Evolutionary conservation across 352 stramenopile genomes (phyloP), one percentile per base, ranked within the genome.

Genomic region (Globisporangium splendens): DNA sequence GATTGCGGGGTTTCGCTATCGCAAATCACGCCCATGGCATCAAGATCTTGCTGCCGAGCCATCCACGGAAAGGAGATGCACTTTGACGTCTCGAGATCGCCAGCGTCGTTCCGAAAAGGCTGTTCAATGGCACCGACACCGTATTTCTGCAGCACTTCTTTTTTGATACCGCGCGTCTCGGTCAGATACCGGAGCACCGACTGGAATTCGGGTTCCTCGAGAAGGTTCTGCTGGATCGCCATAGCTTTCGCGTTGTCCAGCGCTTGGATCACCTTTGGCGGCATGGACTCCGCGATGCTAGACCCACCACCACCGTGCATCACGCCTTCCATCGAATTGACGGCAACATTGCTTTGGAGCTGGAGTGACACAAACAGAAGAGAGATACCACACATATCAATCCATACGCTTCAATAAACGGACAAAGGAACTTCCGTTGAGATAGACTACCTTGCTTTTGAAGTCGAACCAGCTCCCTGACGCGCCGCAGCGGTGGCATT

Each of bases 51-150:
- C 20, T 85, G 73, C 13, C 82, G 82, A 65, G 96, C 88, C 71
- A 99, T 96, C 95, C 93, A 98, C 53, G 96, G 96, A 79, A 99
- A 98, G 5, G 94, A 97, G 48, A 98, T 91, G 67, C 92, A 98
- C 62, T 91, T 79, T 46, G 63, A 67, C 31, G 75, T 72, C 28
- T 79, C 62, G 18, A 72, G 79, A 50, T 89, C 65, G 50, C 76
- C 77, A 21, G 76, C 62, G 13, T 83, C 67, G 54, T 88, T 72
- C 31, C 85, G 77, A 56, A 95, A 97, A 8, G 84, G 81, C 73
- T 96, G 89, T 56, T 95, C 74, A 51, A 93, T 92, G 46, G 85
- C 87, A 22, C 90, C 90, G 18, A 97, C 88, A 52, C 83, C 86
- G 68, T 97, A 97, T 63, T 95, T 96, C 33, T 77, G 69, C 51